Percentiles rank a stretch among this genome's conserved stretches.
Evolutionary conservation across 1,284 basidiomycete genomes (phyloP).

Genomic region (Gymnopus androsaceus): DNA sequence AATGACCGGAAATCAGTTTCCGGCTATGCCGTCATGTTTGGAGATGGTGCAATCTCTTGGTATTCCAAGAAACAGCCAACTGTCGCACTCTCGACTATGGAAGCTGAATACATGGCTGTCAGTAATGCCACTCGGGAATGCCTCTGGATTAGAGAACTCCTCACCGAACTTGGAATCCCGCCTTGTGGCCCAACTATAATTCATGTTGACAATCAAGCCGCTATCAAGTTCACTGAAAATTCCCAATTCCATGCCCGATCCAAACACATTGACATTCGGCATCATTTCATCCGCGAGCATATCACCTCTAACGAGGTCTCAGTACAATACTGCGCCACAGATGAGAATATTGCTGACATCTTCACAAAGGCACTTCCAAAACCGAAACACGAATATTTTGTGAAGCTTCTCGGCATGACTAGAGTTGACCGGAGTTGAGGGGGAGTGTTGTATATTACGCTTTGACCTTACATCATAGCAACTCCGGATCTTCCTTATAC

Average conservation of each 20-base stretch:
- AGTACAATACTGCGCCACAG: conserved; percentile 29
- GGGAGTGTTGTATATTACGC: neutral
- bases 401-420: neutral
- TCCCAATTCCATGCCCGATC: conserved; percentile 29
- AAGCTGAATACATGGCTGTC: conserved; percentile 38
- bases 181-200: neutral
- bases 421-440: neutral
- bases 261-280: conserved; percentile 46
- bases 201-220: conserved; percentile 3
- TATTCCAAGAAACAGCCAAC: conserved; percentile 35
- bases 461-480: neutral
- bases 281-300: conserved; percentile 41
- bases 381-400: neutral
- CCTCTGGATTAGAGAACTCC: conserved; percentile 32
- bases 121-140: conserved; percentile 32
- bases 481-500: too few relatives aligned
- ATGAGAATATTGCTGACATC: conserved; percentile 40
- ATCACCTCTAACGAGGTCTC: conserved; percentile 31
- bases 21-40: conserved; percentile 32
- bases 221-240: conserved; percentile 30
- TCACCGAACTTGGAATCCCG: conserved; percentile 25
- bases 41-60: conserved; percentile 37
- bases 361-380: conserved; percentile 40
- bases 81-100: conserved; percentile 30
- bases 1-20: conserved; percentile 28